phyloP scores from a whole-genome alignment of 179 eudicot species.

The Spergularia azorica region DNA sequence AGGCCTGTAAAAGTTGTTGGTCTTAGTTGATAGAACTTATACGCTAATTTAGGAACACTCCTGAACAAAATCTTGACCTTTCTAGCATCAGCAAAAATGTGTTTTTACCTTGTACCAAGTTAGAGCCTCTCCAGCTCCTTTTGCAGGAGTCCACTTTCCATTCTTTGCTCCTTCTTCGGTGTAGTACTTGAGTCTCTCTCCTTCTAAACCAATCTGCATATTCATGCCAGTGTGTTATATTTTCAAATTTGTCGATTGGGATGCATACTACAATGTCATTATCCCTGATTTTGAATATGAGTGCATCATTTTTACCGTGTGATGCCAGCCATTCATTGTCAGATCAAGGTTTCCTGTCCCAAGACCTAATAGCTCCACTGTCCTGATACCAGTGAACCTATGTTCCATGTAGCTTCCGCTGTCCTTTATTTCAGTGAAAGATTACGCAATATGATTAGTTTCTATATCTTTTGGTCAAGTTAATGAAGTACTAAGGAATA shows the following conservation, averaged over 20 bases:
- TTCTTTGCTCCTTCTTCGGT: conserved; percentile 63
- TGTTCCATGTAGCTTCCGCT: conserved; percentile 92
- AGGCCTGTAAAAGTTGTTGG: conserved; percentile 45
- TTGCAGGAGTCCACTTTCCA: conserved; percentile 55
- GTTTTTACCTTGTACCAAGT: conserved; percentile 89
- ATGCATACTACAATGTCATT: background rate
- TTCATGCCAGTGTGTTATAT: background rate
- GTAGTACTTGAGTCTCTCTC: conserved; percentile 54
- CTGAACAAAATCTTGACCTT: background rate
- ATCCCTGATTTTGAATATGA: background rate
- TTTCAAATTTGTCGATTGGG: background rate
- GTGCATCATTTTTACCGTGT: conserved; percentile 43
- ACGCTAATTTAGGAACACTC: background rate
- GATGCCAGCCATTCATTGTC: conserved; percentile 65
- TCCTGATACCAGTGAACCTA: conserved; percentile 70
- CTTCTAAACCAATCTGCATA: conserved; percentile 61
- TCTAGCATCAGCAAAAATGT: background rate
- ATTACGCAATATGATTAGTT: conserved; percentile 9
- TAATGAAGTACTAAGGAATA: background rate
- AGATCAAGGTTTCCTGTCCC: conserved; percentile 82
- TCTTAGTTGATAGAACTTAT: background rate
- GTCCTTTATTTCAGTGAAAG: conserved; percentile 44
- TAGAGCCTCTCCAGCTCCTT: conserved; percentile 35
- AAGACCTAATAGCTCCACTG: conserved; percentile 60
- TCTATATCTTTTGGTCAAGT: background rate